phyloP scores from a whole-genome alignment of 1,139 yeast genomes.

The Fermentozyma sake region DNA sequence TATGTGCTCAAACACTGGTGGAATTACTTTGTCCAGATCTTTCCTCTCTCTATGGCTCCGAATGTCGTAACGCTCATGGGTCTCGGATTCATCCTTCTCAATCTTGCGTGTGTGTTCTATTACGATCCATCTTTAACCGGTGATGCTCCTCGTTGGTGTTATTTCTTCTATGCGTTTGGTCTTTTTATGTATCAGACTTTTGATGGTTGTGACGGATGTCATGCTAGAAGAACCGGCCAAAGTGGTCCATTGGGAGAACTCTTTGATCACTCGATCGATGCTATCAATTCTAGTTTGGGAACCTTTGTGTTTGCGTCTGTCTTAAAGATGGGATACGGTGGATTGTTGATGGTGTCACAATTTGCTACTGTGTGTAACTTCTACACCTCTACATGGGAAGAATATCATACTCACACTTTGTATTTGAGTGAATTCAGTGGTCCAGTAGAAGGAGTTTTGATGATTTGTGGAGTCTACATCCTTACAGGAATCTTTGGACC shows the following conservation, averaged over 20 bases:
- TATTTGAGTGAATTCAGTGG: conserved; percentile 81
- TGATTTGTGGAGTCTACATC: conserved; percentile 52
- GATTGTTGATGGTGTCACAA: conserved; percentile 60
- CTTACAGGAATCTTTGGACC: conserved; percentile 71
- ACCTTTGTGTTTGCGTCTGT: conserved; percentile 69
- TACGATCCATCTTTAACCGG: conserved; percentile 65
- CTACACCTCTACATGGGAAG: conserved; percentile 94
- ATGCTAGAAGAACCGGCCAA: conserved; percentile 90
- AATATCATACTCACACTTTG: conserved; percentile 82
- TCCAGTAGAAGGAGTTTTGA: conserved; percentile 89
- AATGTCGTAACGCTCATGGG: conserved; percentile 82
- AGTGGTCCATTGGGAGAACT: conserved; percentile 93
- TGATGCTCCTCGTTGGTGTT: conserved; percentile 76
- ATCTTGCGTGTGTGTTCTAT: conserved; percentile 62
- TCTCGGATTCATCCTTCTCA: conserved; percentile 60
- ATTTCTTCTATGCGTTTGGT: conserved; percentile 75
- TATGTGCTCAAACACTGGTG: conserved; percentile 77
- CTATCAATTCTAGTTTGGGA: conserved; percentile 82
- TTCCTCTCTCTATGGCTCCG: conserved; percentile 87
- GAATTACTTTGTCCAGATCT: conserved; percentile 63
- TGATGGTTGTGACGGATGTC: conserved; percentile 95
- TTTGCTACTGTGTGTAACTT: conserved; percentile 78
- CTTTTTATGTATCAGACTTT: conserved; percentile 89
- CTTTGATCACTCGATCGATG: conserved; percentile 92
- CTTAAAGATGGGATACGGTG: conserved; percentile 66